These are phyloP conservation scores for Euphorbia schlechtendalii DNA, from an alignment of 441 rosid species.

Conservation along the genomic window DNA sequence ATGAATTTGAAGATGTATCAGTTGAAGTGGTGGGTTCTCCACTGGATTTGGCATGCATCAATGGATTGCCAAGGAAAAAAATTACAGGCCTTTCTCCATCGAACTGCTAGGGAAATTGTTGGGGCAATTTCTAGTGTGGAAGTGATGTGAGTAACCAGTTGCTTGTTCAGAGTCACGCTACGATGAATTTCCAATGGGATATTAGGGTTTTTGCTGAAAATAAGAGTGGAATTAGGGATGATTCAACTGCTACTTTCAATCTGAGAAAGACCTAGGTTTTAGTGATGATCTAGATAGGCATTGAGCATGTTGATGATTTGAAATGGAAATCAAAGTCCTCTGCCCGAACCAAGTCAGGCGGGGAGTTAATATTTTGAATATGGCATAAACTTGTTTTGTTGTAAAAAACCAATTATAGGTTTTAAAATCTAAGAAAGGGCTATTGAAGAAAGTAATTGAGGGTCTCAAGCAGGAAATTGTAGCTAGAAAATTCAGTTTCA, in stretches of 20 bases:
- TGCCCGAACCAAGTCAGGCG: slow-evolving; percentile 15
- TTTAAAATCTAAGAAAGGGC: slow-evolving; percentile 54
- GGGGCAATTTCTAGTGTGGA: slow-evolving; percentile 54
- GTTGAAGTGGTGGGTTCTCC: slow-evolving; percentile 62
- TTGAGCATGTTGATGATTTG: slow-evolving; percentile 58
- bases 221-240: slow-evolving; percentile 25
- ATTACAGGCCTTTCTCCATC: slow-evolving; percentile 32
- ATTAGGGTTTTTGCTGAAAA: slow-evolving; percentile 65
- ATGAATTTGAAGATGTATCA: slow-evolving; percentile 40
- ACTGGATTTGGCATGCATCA: slow-evolving; percentile 23
- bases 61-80: slow-evolving; percentile 28
- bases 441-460: slow-evolving; percentile 56
- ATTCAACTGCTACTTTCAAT: slow-evolving; percentile 41
- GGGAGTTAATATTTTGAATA: slow-evolving; percentile 21
- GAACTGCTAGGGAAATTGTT: slow-evolving; percentile 36
- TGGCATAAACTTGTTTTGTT: slow-evolving; percentile 40
- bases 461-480: slow-evolving; percentile 56
- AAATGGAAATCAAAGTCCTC: slow-evolving; percentile 15
- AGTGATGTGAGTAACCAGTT: slow-evolving; percentile 51
- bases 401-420: slow-evolving; percentile 56
- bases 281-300: slow-evolving; percentile 75
- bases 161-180: slow-evolving; percentile 54
- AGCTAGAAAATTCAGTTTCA: slow-evolving; percentile 17
- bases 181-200: slow-evolving; percentile 79
- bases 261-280: slow-evolving; percentile 54